Conservation (phyloP, 2,329 filamentous ascomycete species). For the Diaporthe destruens region DNA sequence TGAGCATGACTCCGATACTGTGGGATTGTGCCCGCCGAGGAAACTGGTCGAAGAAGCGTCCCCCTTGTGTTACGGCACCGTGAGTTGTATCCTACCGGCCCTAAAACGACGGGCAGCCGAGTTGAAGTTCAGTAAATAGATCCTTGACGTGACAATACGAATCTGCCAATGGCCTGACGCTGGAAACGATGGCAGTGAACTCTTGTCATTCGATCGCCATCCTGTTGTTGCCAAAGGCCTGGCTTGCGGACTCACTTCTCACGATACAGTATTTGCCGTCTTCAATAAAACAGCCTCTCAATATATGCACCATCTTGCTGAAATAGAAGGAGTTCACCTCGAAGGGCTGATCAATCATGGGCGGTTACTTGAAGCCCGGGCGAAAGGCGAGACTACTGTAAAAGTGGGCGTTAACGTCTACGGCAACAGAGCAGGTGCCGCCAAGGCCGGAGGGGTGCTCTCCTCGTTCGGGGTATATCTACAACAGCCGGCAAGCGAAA, state of each 20-base stretch:
- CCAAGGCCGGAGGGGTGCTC: neutral
- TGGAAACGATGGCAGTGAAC: neutral
- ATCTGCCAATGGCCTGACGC: neutral
- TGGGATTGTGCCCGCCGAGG: neutral
- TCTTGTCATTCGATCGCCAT: neutral
- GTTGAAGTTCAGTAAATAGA: neutral
- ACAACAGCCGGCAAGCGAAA: neutral
- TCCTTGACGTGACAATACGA: neutral
- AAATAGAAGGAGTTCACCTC: neutral
- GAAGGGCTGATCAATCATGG: neutral
- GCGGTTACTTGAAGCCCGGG: neutral
- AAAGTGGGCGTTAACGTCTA: neutral
- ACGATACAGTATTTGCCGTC: neutral
- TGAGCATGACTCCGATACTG: neutral
- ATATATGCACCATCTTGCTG: neutral
- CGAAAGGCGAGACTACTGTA: neutral
- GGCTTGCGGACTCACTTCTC: neutral
- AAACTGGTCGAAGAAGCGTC: neutral
- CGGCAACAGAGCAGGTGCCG: neutral
- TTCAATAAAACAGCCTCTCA: neutral
- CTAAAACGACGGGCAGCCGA: neutral
- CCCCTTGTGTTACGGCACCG: neutral
- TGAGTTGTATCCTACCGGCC: neutral
- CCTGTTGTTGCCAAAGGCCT: neutral
- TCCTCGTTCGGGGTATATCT: neutral